Evolutionary conservation across 176 grass and related monocot genomes (phyloP), one percentile per base, ranked within the genome.

Genomic region (Oryza coarctata): DNA sequence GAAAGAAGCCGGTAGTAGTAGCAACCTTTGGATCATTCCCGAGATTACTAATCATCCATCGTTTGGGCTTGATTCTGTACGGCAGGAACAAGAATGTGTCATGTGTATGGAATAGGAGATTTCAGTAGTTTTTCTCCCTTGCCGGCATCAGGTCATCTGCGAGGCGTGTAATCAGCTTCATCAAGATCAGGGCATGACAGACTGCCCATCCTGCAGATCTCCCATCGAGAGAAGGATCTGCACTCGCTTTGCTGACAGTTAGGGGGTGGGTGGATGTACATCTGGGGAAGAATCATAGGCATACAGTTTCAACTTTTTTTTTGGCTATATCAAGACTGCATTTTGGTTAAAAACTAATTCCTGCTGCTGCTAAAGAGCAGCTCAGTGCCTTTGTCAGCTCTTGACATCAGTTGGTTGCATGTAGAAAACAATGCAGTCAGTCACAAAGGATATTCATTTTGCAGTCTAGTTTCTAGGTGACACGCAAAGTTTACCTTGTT

Each of bases 91-190:
- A 18, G 89, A 91, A 81, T 91, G 89, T 9, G 81, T 70, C 41
- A 73, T 91, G 81, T 91, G 89, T 81, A 39, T 91, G 71, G 82
- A 82, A 12, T 85, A 87, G 76, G 89, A 91, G 29, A 70, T 87
- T 25, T 71, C 89, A 4, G 89, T 91, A 63, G 85, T 91, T 84
- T 91, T 91, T 70, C 89, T 91, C 26, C 89, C 89, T 28, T 87
- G 89, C 23, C 39, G 85, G 41, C 89, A 91, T 70, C 85, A 91
- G 78, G 71, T 91, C 66, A 71, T 91, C 27, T 91, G 89, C 28
- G 55, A 40, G 65, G 39, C 38, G 58, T 91, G 89, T 81, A 91
- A 84, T 69, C 63, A 87, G 72, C 84, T 83, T 63, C 85, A 87
- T 65, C 76, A 64, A 64, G 82, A 91, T 14, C 64, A 70, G 43